Evolutionary conservation across 139 green algal genomes (phyloP).

Genomic region (Closterium sp.): DNA sequence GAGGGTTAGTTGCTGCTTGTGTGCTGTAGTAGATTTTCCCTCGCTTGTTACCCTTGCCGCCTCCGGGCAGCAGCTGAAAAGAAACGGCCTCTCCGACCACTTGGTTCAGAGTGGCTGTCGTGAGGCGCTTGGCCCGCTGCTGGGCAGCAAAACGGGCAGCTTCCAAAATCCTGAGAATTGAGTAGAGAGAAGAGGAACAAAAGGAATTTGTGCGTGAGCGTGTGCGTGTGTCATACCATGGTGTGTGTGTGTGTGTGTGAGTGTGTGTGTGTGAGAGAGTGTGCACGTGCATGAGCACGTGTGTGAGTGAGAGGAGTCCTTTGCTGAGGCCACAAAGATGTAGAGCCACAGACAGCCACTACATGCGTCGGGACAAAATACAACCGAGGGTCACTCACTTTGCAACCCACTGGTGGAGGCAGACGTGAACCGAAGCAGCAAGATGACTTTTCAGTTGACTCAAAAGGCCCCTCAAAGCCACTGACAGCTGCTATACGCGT

Average conservation of each 20-base stretch:
- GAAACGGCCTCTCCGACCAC: slow-evolving; percentile 67
- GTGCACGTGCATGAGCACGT: no score
- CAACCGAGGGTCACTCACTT: no score
- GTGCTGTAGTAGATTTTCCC: slow-evolving; percentile 92
- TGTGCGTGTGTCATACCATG: not conserved
- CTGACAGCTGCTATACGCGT: no score
- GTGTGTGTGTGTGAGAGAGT: no score
- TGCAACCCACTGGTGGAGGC: no score
- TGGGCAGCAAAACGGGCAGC: slow-evolving; percentile 68
- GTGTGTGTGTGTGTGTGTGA: no score
- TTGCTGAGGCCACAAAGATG: not conserved
- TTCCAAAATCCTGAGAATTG: slow-evolving; percentile 66
- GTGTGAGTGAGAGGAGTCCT: no score
- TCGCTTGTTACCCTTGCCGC: slow-evolving; percentile 57
- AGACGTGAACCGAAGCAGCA: no score
- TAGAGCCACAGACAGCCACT: no score
- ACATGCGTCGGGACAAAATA: no score
- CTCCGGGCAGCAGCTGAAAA: slow-evolving; percentile 51
- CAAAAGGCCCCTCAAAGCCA: no score
- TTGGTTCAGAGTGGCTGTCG: slow-evolving; percentile 91
- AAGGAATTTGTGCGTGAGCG: not conserved
- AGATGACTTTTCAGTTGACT: no score
- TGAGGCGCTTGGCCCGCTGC: slow-evolving; percentile 81
- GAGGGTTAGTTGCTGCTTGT: slow-evolving; percentile 67
- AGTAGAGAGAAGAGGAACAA: not conserved